Evolutionary conservation across 345 rosid genomes (phyloP).

Genomic region (Salix exigua): DNA sequence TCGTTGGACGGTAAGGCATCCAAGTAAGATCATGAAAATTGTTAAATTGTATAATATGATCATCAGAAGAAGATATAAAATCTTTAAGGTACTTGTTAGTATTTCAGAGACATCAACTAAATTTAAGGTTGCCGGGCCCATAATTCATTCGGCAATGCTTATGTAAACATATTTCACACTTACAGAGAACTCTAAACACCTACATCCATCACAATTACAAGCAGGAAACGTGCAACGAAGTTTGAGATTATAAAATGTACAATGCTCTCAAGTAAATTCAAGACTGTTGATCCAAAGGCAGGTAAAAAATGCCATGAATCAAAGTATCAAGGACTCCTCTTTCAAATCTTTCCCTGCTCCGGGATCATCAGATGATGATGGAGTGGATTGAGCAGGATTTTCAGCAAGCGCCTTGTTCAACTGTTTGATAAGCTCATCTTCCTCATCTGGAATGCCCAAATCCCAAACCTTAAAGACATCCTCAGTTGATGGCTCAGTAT

Average conservation of each 20-base stretch:
- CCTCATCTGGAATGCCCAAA: slow-evolving; percentile 43
- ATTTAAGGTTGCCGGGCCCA: background rate
- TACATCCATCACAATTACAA: background rate
- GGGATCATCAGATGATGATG: slow-evolving; percentile 27
- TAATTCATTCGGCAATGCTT: background rate
- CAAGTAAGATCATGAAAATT: background rate
- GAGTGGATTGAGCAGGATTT: slow-evolving; percentile 13
- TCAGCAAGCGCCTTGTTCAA: slow-evolving; percentile 45
- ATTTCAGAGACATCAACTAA: background rate
- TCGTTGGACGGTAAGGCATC: background rate
- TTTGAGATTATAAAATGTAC: background rate
- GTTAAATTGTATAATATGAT: background rate
- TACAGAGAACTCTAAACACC: background rate
- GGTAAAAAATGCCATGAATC: slow-evolving; percentile 47
- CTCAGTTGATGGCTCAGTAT: slow-evolving; percentile 21
- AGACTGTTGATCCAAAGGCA: slow-evolving; percentile 36
- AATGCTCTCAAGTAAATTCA: background rate
- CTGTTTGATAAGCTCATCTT: slow-evolving; percentile 47
- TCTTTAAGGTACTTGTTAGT: background rate
- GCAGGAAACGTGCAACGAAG: background rate
- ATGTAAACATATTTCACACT: background rate
- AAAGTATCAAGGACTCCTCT: slow-evolving; percentile 40
- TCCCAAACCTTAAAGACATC: slow-evolving; percentile 77
- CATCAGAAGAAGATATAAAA: background rate
- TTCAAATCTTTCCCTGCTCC: slow-evolving; percentile 22